Conservation (phyloP, 208 protist species). For the Herpetomonas tarakana region DNA sequence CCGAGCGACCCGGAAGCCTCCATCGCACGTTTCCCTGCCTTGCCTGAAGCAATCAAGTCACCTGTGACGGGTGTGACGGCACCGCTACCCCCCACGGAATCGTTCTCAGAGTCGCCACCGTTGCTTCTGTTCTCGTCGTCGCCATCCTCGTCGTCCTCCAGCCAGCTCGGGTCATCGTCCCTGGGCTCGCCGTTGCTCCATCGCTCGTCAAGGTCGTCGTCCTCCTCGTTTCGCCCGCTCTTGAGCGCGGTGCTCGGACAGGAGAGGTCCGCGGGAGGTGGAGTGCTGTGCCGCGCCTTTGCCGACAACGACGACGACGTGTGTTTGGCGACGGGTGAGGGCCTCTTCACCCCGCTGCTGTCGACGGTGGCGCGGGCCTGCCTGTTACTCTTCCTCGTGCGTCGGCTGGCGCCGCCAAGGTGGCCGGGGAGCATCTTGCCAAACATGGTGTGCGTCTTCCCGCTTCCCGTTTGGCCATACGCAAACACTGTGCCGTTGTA, state of each 20-base stretch:
- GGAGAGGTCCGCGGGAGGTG: neutral
- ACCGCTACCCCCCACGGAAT: neutral
- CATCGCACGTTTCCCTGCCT: neutral
- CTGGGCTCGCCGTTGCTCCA: too few relatives aligned
- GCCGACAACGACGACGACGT: too few relatives aligned
- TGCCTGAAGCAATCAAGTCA: neutral
- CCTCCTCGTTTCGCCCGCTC: neutral
- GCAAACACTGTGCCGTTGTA: slow-evolving; percentile 90
- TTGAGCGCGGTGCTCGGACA: neutral
- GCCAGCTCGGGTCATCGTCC: neutral
- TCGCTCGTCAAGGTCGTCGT: too few relatives aligned
- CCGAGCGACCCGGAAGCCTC: neutral
- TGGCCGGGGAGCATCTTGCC: slow-evolving; percentile 39
- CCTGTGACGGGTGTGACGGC: too few relatives aligned
- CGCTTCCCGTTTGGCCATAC: slow-evolving; percentile 91
- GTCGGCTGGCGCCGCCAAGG: neutral
- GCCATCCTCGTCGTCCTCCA: neutral
- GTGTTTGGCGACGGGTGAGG: too few relatives aligned
- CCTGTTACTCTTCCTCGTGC: neutral
- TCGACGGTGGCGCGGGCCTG: too few relatives aligned
- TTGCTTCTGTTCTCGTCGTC: neutral
- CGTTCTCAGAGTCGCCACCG: neutral
- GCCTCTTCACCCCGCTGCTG: too few relatives aligned
- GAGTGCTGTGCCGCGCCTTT: neutral
- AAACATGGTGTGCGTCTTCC: slow-evolving; percentile 92